A percentile compares a stretch with the other conserved stretches of the same genome.
Conservation (phyloP, 2,329 filamentous ascomycete species). For the Colletotrichum filicis region DNA sequence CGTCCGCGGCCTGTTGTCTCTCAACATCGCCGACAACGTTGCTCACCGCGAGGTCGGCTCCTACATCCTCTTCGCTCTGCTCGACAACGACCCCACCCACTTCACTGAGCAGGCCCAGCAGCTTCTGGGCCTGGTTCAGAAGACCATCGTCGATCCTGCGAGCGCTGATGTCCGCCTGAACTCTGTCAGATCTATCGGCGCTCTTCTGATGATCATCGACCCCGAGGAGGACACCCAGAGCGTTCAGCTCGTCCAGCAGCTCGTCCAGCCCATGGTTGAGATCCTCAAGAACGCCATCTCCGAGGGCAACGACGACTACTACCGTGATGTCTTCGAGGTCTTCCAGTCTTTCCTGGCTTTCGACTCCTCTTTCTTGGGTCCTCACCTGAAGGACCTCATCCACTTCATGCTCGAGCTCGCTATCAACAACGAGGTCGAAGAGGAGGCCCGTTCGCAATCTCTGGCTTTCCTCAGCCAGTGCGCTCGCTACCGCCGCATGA, state of each 20-base stretch:
- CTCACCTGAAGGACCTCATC: conserved; percentile 89
- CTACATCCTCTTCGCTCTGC: conserved; percentile 91
- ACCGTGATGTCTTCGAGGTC: conserved; percentile 92
- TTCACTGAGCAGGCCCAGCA: conserved; percentile 84
- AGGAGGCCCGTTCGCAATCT: conserved; percentile 89
- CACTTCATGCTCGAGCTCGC: conserved; percentile 94
- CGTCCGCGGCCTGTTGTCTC: conserved; percentile 80
- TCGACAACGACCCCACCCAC: conserved; percentile 87
- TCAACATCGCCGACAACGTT: conserved; percentile 79
- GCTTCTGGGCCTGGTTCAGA: conserved; percentile 85
- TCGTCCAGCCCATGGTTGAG: conserved; percentile 88
- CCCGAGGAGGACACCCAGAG: conserved; percentile 84
- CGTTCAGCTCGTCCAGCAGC: conserved; percentile 79
- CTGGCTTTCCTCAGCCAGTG: conserved; percentile 94
- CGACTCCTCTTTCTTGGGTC: conserved; percentile 83
- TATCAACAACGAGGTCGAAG: conserved; percentile 79
- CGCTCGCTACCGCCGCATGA: conserved; percentile 92
- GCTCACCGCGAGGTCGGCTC: conserved; percentile 89
- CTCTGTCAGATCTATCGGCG: conserved; percentile 89
- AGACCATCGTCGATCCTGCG: conserved; percentile 89
- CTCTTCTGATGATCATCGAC: conserved; percentile 87
- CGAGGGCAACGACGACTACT: conserved; percentile 84
- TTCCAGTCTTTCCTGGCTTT: conserved; percentile 96
- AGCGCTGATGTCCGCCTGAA: conserved; percentile 95
- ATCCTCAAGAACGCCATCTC: conserved; percentile 88